Conservation (phyloP, 2,329 filamentous ascomycete species). For the Aspergillus fijiensis region DNA sequence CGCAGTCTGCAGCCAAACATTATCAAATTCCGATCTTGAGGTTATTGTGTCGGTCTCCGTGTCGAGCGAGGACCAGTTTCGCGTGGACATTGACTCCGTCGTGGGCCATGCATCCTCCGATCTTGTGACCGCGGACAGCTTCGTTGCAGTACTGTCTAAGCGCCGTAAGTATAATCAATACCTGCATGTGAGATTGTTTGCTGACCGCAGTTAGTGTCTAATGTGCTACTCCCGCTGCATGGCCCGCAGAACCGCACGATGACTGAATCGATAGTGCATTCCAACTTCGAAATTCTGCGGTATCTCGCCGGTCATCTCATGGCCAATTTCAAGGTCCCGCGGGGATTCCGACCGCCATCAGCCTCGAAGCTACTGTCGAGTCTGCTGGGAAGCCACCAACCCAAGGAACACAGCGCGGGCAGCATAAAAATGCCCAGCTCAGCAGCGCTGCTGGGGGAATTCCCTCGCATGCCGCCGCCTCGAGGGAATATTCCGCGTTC, state of each 20-base stretch:
- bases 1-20: conserved; percentile 27
- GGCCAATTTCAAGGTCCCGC: conserved; percentile 58
- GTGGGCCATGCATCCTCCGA: conserved; percentile 73
- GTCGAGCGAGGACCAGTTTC: conserved; percentile 61
- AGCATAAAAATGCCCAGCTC: conserved; percentile 36
- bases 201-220: conserved; percentile 58
- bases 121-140: conserved; percentile 68
- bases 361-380: conserved; percentile 88
- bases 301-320: conserved; percentile 64
- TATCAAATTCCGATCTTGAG: conserved; percentile 39
- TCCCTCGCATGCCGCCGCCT: conserved; percentile 45
- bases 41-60: conserved; percentile 66
- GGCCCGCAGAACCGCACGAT: conserved; percentile 52
- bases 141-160: conserved; percentile 72
- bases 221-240: conserved; percentile 69
- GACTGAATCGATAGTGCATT: conserved; percentile 68
- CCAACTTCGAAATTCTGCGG: conserved; percentile 74
- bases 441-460: conserved; percentile 41
- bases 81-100: conserved; percentile 61
- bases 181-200: conserved; percentile 3
- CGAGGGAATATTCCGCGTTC: conserved; percentile 42
- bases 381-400: conserved; percentile 64
- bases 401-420: conserved; percentile 27
- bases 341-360: conserved; percentile 73
- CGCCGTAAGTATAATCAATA: conserved; percentile 56